Evolutionary conservation across 495 filamentous ascomycete species (phyloP).

Genomic region (Penicillium alfredii): DNA sequence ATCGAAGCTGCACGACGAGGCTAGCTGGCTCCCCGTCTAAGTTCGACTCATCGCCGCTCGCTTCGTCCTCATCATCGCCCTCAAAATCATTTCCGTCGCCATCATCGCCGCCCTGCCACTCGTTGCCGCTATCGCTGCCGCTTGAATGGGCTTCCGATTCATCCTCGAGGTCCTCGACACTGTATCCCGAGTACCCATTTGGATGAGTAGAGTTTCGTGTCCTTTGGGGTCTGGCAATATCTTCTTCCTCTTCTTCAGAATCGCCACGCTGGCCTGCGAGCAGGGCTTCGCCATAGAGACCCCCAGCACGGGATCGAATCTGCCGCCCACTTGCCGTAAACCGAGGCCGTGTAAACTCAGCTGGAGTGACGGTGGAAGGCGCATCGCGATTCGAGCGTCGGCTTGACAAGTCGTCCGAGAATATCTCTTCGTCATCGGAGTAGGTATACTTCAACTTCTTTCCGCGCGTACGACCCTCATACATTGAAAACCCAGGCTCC

Average conservation of each 20-base stretch:
- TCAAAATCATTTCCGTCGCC: slow-evolving; percentile 63
- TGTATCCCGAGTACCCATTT: slow-evolving; percentile 48
- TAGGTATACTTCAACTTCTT: slow-evolving; percentile 95
- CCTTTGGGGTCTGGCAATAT: slow-evolving; percentile 26
- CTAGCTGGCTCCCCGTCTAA: slow-evolving; percentile 50
- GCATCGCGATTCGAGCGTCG: slow-evolving; percentile 67
- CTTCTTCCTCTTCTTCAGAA: slow-evolving; percentile 29
- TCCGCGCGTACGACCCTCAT: slow-evolving; percentile 92
- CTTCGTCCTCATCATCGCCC: slow-evolving; percentile 55
- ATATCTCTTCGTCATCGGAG: slow-evolving; percentile 80
- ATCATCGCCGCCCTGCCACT: slow-evolving; percentile 66
- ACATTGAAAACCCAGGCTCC: slow-evolving; percentile 83
- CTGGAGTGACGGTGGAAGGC: slow-evolving; percentile 64
- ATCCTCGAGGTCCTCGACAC: slow-evolving; percentile 56
- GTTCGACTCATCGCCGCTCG: slow-evolving; percentile 52
- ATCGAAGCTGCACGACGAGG: slow-evolving; percentile 61
- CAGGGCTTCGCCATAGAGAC: slow-evolving; percentile 71
- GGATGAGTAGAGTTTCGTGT: slow-evolving; percentile 24
- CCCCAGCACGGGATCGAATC: slow-evolving; percentile 65
- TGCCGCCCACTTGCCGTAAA: slow-evolving; percentile 89
- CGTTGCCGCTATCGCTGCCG: slow-evolving; percentile 56
- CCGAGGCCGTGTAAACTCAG: slow-evolving; percentile 64
- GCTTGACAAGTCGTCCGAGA: slow-evolving; percentile 61
- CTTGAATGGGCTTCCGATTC: slow-evolving; percentile 54
- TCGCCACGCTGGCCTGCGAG: slow-evolving; percentile 47